phyloP scores from a whole-genome alignment of 1,284 basidiomycete species.

The Stygiomarasmius scandens region DNA sequence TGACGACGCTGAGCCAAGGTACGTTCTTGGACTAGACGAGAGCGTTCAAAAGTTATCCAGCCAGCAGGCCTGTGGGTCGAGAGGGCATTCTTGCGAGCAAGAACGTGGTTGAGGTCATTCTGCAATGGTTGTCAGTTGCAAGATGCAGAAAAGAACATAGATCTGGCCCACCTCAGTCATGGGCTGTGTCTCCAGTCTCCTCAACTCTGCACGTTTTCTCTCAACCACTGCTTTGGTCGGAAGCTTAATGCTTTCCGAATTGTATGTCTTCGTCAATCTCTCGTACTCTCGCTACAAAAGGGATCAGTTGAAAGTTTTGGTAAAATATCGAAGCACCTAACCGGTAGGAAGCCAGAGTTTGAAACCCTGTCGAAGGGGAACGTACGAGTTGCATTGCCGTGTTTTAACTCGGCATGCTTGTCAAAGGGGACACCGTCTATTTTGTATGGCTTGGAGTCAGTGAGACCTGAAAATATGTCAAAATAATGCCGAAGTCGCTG shows the following conservation, averaged over 20 bases:
- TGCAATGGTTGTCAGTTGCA: conserved; percentile 28
- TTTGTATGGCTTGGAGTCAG: conserved; percentile 69
- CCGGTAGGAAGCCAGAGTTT: conserved; percentile 63
- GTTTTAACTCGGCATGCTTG: conserved; percentile 67
- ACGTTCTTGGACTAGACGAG: conserved; percentile 65
- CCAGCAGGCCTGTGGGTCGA: conserved; percentile 43
- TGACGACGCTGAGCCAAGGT: conserved; percentile 73
- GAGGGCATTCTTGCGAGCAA: conserved; percentile 65
- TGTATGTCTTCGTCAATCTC: conserved; percentile 52
- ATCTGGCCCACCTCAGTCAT: conserved; percentile 71
- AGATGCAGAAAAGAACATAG: conserved; percentile 4
- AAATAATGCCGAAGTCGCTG: conserved; percentile 11
- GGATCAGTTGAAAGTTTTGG: conserved; percentile 10
- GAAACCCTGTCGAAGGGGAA: conserved; percentile 85
- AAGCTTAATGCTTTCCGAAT: conserved; percentile 60
- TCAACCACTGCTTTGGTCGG: conserved; percentile 69
- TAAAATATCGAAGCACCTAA: conserved; percentile 37
- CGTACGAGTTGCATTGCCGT: conserved; percentile 60
- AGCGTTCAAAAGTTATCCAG: conserved; percentile 57
- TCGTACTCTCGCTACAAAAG: conserved; percentile 71
- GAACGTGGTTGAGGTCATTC: conserved; percentile 73
- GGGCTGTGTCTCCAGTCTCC: conserved; percentile 56
- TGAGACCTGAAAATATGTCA: conserved; percentile 43
- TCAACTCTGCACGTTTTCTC: conserved; percentile 65
- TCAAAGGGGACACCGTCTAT: conserved; percentile 62